A percentile compares a stretch with the other conserved stretches of the same genome.
Conservation (phyloP, 2,329 filamentous ascomycete species). For the Cordyceps javanica region DNA sequence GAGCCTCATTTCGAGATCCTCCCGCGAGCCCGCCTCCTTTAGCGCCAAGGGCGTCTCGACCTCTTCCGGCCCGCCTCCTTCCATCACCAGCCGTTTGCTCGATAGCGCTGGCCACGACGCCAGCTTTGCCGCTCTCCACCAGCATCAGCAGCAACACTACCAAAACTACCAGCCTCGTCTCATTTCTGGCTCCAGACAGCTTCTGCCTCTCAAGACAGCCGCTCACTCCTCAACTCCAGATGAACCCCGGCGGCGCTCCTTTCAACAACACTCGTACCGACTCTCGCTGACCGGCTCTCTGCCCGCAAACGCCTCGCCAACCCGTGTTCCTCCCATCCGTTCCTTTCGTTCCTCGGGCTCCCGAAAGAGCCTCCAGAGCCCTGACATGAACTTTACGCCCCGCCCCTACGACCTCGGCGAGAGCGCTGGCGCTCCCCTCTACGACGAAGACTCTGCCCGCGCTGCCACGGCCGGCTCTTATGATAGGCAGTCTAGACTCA, state of each 20-base stretch:
- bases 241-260: conserved; percentile 39
- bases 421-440: conserved; percentile 33
- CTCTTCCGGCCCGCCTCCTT: conserved; percentile 25
- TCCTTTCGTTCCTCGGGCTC: conserved; percentile 51
- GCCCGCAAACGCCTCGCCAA: conserved; percentile 26
- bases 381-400: conserved; percentile 46
- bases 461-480: conserved; percentile 27
- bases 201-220: conserved; percentile 40
- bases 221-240: conserved; percentile 35
- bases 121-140: conserved; percentile 18
- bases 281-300: conserved; percentile 31
- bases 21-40: conserved; percentile 33
- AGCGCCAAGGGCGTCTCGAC: conserved; percentile 30
- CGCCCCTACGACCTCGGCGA: conserved; percentile 39
- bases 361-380: conserved; percentile 45
- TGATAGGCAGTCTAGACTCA: conserved; percentile 24
- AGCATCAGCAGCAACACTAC: conserved; percentile 20
- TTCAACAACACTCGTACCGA: conserved; percentile 43
- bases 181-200: conserved; percentile 37
- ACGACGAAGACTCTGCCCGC: conserved; percentile 44
- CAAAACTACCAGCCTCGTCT: neutral
- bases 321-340: conserved; percentile 48
- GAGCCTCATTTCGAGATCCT: conserved; percentile 27
- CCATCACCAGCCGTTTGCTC: conserved; percentile 27
- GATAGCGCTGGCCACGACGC: conserved; percentile 25